Base-by-base conservation (phyloP, 2,329 filamentous ascomycete species). In the Cryphonectria radicalis region DNA sequence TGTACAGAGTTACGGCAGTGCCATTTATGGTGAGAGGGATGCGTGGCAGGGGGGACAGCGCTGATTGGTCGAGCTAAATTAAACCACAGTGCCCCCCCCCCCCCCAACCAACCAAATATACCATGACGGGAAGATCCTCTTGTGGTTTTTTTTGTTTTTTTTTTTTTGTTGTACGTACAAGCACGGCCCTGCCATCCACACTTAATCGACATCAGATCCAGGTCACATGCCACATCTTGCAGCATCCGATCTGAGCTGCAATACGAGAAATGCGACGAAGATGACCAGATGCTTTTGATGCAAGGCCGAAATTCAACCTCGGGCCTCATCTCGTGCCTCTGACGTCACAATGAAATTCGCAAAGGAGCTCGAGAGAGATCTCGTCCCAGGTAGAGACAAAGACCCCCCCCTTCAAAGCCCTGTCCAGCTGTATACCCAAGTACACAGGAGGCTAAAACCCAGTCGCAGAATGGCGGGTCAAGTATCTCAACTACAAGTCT, bases 401-500 rank as follows among this genome's bases (percentile, higher is more conserved):
- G 75, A 53, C n/a, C 5, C 62, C 17, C 59, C 32, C 59, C 37
- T 40, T n/a, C n/a, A n/a, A 32, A 32, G 28, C 37, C 37, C 37
- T 10, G 17, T 32, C n/a, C 53, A 57, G 53, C 11, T 57, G 13
- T 59, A 28, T 59, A 11, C 14, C 55, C 28, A 1, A 63, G 19
- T 22, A 22, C 25, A 13, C 32, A 25, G 37, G n/a, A 35, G 43
- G 35, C 67, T 69, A 22, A 69, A 22, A 69, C 59, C 35, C n/a
- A 53, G 3, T 28, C 19, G 40, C 75, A 91, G 89, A 98, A 88
- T 98, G 95, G 95, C 90, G 93, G 77, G 88, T 91, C 80, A 97
- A 97, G 81, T 98, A 98, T 81, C 88, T 98, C 76, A 90, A 98
- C 82, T 98, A 98, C 86, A 97, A 97, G 87, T 90, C 90, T 70